These are phyloP conservation scores for Amaranthus cruentus DNA, from an alignment of 148 eudicot species.

Conservation along the genomic window DNA sequence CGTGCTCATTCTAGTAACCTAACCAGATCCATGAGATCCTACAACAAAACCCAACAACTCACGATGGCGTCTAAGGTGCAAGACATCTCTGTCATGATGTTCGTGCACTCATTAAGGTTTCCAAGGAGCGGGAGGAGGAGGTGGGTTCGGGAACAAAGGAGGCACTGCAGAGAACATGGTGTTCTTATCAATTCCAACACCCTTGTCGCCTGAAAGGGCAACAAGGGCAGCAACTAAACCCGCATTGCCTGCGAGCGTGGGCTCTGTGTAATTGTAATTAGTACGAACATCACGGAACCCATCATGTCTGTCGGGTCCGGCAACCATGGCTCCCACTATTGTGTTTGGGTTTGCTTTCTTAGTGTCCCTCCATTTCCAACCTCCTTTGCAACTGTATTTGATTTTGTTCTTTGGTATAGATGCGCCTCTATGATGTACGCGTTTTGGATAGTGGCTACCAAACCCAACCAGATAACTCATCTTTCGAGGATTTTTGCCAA, in stretches of 20 bases:
- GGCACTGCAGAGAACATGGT: slow-evolving; percentile 89
- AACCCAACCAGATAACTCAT: slow-evolving; percentile 91
- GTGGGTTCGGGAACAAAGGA: slow-evolving; percentile 85
- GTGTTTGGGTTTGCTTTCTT: slow-evolving; percentile 71
- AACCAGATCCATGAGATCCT: slow-evolving; percentile 6
- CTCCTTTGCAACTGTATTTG: slow-evolving; percentile 85
- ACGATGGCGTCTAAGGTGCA: slow-evolving; percentile 1
- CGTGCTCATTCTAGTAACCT: slow-evolving; percentile 2
- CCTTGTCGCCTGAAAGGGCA: slow-evolving; percentile 64
- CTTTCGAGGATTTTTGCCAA: slow-evolving; percentile 77
- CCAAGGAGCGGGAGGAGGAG: slow-evolving; percentile 95
- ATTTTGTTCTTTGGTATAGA: slow-evolving; percentile 85
- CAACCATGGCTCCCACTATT: slow-evolving; percentile 83
- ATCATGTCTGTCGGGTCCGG: slow-evolving; percentile 81
- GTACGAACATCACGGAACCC: slow-evolving; percentile 78
- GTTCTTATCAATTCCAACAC: slow-evolving; percentile 63
- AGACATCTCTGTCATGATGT: not conserved
- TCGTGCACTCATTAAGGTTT: slow-evolving; percentile 42
- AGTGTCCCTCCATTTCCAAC: slow-evolving; percentile 86
- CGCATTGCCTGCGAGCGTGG: slow-evolving; percentile 86
- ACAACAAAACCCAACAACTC: slow-evolving; percentile 3
- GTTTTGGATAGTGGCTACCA: slow-evolving; percentile 70
- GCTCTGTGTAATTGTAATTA: slow-evolving; percentile 90
- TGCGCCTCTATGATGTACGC: slow-evolving; percentile 88
- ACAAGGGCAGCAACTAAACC: slow-evolving; percentile 86